These are phyloP conservation scores for Aspergillus clavatus DNA, from an alignment of 2,329 filamentous ascomycete genomes.

Conservation along the genomic window DNA sequence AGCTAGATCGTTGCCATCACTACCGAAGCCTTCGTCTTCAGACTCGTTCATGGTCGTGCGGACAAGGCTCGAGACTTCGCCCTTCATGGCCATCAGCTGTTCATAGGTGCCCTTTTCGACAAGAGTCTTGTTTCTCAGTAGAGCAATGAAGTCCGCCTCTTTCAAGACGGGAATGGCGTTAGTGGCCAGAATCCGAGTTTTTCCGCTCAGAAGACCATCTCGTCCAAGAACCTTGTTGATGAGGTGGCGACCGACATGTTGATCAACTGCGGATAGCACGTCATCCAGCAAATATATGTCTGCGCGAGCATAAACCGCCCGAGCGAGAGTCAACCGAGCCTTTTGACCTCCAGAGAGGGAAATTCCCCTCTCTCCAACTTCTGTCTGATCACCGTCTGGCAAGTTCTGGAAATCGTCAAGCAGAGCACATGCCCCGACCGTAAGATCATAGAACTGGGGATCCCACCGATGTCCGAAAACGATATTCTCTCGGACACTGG, in stretches of 20 bases:
- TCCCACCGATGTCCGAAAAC: conserved; percentile 94
- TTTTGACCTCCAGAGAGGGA: conserved; percentile 95
- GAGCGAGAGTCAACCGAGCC: conserved; percentile 82
- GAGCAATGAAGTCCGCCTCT: conserved; percentile 81
- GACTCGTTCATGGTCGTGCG: conserved; percentile 59
- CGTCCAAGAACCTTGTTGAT: conserved; percentile 90
- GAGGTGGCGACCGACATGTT: conserved; percentile 90
- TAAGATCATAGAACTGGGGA: conserved; percentile 88
- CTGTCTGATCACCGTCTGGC: conserved; percentile 92
- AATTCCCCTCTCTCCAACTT: conserved; percentile 94
- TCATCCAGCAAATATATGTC: conserved; percentile 95
- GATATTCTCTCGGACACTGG: conserved; percentile 94
- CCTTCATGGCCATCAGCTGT: conserved; percentile 89
- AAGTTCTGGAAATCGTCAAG: conserved; percentile 85
- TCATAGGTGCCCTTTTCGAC: conserved; percentile 85
- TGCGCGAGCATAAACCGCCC: conserved; percentile 93
- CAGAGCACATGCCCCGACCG: conserved; percentile 84
- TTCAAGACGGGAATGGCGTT: conserved; percentile 90
- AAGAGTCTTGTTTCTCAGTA: conserved; percentile 77
- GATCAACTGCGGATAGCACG: conserved; percentile 93
- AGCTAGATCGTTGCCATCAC: conserved; percentile 55
- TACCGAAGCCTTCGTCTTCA: conserved; percentile 42
- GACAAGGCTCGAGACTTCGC: conserved; percentile 78
- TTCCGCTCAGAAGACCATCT: conserved; percentile 73
- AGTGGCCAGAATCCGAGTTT: conserved; percentile 89